phyloP scores from a whole-genome alignment of 78 protist genomes.

The Protostelium mycophagum region DNA sequence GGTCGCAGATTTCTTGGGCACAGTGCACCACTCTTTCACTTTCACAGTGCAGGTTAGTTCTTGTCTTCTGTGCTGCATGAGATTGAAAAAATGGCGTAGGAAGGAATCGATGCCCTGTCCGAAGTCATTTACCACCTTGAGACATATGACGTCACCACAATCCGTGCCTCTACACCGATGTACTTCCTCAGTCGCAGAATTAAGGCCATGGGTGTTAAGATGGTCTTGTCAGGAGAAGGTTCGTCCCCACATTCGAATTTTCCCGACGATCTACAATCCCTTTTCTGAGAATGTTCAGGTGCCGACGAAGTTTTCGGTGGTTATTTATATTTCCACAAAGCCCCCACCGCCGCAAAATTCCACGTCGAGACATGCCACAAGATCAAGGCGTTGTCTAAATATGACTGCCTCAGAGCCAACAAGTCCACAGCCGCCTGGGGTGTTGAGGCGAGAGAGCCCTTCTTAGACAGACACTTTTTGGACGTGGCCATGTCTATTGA shows the following conservation, averaged over 20 bases:
- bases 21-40: constrained; percentile 70
- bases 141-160: constrained; percentile 86
- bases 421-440: constrained; percentile 85
- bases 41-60: constrained; percentile 81
- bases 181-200: constrained; percentile 74
- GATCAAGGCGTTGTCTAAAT: constrained; percentile 54
- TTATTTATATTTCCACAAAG: constrained; percentile 84
- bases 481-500: constrained; percentile 71
- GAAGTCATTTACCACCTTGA: constrained; percentile 82
- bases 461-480: constrained; percentile 64
- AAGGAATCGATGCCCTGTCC: constrained; percentile 75
- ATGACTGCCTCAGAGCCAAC: constrained; percentile 84
- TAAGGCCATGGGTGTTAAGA: constrained; percentile 85
- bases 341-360: constrained; percentile 73
- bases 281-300: not conserved
- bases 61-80: constrained; percentile 9
- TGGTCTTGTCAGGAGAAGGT: constrained; percentile 91
- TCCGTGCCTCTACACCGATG: constrained; percentile 89
- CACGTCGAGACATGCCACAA: constrained; percentile 71
- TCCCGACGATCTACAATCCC: not conserved
- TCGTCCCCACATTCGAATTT: constrained; percentile 80
- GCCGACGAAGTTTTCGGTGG: constrained; percentile 50
- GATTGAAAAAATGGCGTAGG: too few relatives aligned
- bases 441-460: constrained; percentile 82
- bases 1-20: constrained; percentile 71